phyloP scores from a whole-genome alignment of 805 yeast genomes.

The Grigorovia humatica region DNA sequence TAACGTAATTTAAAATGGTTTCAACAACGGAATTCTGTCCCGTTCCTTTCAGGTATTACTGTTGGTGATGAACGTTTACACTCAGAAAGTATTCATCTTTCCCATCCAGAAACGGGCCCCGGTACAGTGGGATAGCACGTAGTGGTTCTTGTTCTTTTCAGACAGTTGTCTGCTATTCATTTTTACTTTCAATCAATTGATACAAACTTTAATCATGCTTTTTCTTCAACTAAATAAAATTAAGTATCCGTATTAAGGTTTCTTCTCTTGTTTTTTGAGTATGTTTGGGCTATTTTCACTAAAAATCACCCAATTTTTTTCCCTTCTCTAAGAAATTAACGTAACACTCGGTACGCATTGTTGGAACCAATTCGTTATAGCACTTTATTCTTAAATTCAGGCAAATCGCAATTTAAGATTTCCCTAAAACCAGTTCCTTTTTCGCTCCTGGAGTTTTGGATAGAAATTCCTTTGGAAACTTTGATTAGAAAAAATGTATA shows the following conservation, averaged over 20 bases:
- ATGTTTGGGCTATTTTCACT: not conserved
- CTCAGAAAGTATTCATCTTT: no score
- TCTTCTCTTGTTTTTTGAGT: not conserved
- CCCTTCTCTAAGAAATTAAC: not conserved
- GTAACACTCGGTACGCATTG: not conserved
- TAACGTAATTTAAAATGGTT: not conserved
- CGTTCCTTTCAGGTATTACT: not conserved
- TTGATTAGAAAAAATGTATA: not conserved
- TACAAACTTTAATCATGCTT: not conserved
- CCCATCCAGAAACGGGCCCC: no score
- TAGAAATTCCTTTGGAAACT: not conserved
- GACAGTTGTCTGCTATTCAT: not conserved
- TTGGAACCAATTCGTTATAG: not conserved
- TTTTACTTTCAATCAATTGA: not conserved
- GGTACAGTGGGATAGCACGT: not conserved
- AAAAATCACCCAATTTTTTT: not conserved
- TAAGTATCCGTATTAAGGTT: no score
- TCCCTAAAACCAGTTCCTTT: not conserved
- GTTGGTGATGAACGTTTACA: no score
- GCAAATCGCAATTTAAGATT: not conserved
- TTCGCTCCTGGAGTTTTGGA: not conserved
- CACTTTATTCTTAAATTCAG: not conserved
- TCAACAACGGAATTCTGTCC: not conserved
- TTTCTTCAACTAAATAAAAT: not conserved
- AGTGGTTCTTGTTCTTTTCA: no score